Conservation (phyloP, 2,329 filamentous ascomycete species). For the Colletotrichum falcatum region DNA sequence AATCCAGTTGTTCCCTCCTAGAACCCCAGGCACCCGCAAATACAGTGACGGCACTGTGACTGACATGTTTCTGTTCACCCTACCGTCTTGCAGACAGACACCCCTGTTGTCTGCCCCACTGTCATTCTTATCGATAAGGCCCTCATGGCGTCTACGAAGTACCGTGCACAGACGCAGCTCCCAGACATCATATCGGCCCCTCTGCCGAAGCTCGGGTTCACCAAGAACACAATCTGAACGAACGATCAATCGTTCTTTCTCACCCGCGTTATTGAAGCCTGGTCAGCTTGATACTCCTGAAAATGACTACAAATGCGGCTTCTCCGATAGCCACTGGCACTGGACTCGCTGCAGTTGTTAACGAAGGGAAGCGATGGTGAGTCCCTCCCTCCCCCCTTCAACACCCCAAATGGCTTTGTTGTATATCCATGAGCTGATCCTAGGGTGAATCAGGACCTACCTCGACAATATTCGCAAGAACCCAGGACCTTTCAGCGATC, state of each 20-base stretch:
- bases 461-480: conserved; percentile 84
- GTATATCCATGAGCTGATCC: conserved; percentile 16
- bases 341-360: not conserved
- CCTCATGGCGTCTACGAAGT: conserved; percentile 15
- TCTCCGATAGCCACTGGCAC: not conserved
- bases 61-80: conserved; percentile 3
- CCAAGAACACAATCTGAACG: conserved; percentile 17
- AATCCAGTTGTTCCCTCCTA: not conserved
- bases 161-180: conserved; percentile 21
- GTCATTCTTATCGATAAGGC: conserved; percentile 7
- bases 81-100: conserved; percentile 4
- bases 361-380: conserved; percentile 41
- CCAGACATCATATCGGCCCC: conserved; percentile 10
- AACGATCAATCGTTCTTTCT: not conserved
- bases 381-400: not conserved
- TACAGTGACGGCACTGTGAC: not conserved
- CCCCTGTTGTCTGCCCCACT: not conserved
- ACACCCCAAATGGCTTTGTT: not conserved
- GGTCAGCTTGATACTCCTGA: not conserved
- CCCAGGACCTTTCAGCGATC: conserved; percentile 84
- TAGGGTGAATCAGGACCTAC: conserved; percentile 72
- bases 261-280: conserved; percentile 5
- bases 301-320: conserved; percentile 27
- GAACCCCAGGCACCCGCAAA: not conserved
- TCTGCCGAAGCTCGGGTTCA: conserved; percentile 19